Evolutionary conservation across 2,329 filamentous ascomycete species (phyloP).

Genomic region (Cordyceps javanica): DNA sequence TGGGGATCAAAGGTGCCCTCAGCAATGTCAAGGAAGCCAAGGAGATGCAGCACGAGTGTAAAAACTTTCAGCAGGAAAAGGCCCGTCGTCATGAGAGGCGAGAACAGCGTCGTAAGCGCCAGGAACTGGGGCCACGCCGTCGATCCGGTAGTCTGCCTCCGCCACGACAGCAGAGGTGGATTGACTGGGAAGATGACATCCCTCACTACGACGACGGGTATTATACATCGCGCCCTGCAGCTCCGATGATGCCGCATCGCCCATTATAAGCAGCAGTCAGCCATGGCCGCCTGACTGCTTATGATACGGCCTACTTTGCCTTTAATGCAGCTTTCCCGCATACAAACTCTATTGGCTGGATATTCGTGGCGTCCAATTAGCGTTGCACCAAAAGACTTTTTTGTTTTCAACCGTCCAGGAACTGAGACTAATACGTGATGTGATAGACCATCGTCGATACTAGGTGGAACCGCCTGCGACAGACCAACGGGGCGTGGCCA

Average conservation of each 20-base stretch:
- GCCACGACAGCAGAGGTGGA: constrained; percentile 31
- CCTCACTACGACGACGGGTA: constrained; percentile 42
- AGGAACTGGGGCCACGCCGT: constrained; percentile 29
- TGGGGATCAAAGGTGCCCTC: constrained; percentile 52
- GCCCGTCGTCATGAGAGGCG: constrained; percentile 43
- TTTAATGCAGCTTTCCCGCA: not conserved
- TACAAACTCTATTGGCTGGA: not conserved
- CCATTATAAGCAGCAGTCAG: not conserved
- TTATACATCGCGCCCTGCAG: constrained; percentile 23
- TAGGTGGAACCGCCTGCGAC: constrained; percentile 11
- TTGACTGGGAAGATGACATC: constrained; percentile 34
- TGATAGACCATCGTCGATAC: constrained; percentile 20
- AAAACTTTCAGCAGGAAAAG: constrained; percentile 44
- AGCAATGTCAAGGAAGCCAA: constrained; percentile 51
- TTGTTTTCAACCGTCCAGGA: not conserved
- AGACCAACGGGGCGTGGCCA: not conserved
- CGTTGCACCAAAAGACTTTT: constrained; percentile 7
- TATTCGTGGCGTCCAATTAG: constrained; percentile 4
- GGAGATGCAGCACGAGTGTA: constrained; percentile 42
- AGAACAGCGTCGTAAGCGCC: constrained; percentile 19
- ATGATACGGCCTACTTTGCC: not conserved
- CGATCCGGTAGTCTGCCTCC: constrained; percentile 41
- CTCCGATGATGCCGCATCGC: not conserved
- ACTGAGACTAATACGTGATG: constrained; percentile 15
- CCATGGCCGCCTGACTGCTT: not conserved